These are phyloP conservation scores for Coemansia asiatica DNA, from an alignment of 192 early-diverging fungal genomes.

Conservation along the genomic window DNA sequence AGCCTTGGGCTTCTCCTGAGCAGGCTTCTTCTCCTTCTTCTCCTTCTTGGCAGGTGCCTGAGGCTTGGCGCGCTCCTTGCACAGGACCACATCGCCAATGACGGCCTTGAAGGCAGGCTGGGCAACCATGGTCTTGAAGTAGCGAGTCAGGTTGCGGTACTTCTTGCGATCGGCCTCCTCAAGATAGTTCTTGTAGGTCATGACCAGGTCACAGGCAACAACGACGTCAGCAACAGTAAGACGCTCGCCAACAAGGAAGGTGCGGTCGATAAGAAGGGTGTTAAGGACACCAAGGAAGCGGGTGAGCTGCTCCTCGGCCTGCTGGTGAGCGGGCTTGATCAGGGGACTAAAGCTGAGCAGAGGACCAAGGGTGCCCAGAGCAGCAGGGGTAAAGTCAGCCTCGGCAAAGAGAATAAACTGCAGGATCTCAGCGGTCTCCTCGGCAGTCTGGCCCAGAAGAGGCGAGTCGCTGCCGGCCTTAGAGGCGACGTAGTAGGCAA, in stretches of 20 bases:
- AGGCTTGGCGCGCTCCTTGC: constrained; percentile 55
- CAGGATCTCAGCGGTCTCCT: constrained; percentile 64
- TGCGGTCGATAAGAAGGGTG: constrained; percentile 77
- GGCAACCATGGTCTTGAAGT: constrained; percentile 11
- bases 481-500: constrained; percentile 77
- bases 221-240: constrained; percentile 90
- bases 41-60: constrained; percentile 62
- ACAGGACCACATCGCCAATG: constrained; percentile 66
- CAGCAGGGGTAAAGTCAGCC: background rate
- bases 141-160: constrained; percentile 56
- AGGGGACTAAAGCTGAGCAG: constrained; percentile 15
- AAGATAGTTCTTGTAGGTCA: constrained; percentile 39
- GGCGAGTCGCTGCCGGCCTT: constrained; percentile 25
- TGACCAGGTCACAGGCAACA: constrained; percentile 56
- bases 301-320: constrained; percentile 68
- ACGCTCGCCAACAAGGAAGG: constrained; percentile 92
- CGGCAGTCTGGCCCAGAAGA: constrained; percentile 55
- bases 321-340: constrained; percentile 65
- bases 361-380: background rate
- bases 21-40: constrained; percentile 52
- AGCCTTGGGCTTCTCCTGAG: constrained; percentile 7
- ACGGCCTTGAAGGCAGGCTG: constrained; percentile 61
- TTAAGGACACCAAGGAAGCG: constrained; percentile 70
- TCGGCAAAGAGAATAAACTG: constrained; percentile 61
- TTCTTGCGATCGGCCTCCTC: constrained; percentile 75